These are phyloP conservation scores for Cymodocea nodosa DNA, from an alignment of 116 monocot genomes.

Conservation along the genomic window DNA sequence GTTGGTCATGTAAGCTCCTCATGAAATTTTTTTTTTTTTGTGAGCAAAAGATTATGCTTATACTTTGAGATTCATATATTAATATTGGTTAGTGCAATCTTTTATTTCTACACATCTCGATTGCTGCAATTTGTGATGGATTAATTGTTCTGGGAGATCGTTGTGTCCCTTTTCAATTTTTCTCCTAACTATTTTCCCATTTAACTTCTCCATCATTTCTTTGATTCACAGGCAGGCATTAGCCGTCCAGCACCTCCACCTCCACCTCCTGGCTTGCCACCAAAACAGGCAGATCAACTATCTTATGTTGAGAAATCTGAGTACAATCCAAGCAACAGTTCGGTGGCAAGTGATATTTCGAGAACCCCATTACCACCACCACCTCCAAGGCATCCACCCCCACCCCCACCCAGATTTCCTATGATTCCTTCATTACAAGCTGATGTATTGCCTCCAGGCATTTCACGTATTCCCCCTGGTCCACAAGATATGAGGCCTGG, in stretches of 20 bases:
- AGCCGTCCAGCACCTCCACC: slow-evolving; percentile 39
- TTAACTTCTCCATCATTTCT: slow-evolving; percentile 1
- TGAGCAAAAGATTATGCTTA: neutral
- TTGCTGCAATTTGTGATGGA: slow-evolving; percentile 1
- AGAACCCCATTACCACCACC: slow-evolving; percentile 35
- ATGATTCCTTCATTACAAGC: slow-evolving; percentile 29
- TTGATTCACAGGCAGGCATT: slow-evolving; percentile 31
- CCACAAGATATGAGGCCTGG: slow-evolving; percentile 47
- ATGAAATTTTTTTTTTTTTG: neutral
- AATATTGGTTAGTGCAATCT: neutral
- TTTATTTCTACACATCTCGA: neutral
- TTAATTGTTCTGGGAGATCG: neutral
- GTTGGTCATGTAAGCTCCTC: slow-evolving; percentile 31
- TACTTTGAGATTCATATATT: neutral
- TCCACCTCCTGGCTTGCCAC: slow-evolving; percentile 65
- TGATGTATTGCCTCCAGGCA: slow-evolving; percentile 59
- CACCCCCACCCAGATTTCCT: slow-evolving; percentile 29
- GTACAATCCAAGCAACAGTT: slow-evolving; percentile 7
- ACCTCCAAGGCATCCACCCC: slow-evolving; percentile 43
- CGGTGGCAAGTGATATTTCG: slow-evolving; percentile 17
- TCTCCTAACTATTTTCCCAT: too few relatives aligned
- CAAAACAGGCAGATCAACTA: slow-evolving; percentile 21
- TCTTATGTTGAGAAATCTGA: slow-evolving; percentile 19
- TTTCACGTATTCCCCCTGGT: slow-evolving; percentile 49
- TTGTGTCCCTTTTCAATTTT: neutral